Conservation (phyloP, 176 grass and related monocot genomes). For the Poa pratensis region DNA sequence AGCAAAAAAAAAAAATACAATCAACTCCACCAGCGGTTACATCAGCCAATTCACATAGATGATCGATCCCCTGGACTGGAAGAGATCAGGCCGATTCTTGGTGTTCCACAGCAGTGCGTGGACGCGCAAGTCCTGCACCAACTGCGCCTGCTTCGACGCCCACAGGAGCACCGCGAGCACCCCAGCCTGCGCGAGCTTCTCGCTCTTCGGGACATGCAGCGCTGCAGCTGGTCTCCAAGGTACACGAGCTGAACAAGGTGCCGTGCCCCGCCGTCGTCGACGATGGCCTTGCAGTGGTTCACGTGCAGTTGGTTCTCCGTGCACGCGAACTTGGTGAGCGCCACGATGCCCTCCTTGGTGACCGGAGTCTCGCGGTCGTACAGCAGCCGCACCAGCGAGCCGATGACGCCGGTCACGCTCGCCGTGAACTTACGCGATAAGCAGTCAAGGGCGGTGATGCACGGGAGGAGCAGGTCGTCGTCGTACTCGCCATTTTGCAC, state of each 20-base stretch:
- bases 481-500: constrained; percentile 52
- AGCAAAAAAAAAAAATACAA: constrained; percentile 10
- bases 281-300: constrained; percentile 75
- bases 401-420: constrained; percentile 78
- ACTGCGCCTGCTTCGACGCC: constrained; percentile 82
- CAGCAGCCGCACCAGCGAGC: constrained; percentile 75
- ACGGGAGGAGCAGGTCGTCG: constrained; percentile 59
- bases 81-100: constrained; percentile 68
- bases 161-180: constrained; percentile 78
- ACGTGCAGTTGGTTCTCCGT: constrained; percentile 72
- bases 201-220: constrained; percentile 72
- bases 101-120: constrained; percentile 59
- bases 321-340: constrained; percentile 91
- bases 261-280: constrained; percentile 66
- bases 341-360: constrained; percentile 66
- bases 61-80: constrained; percentile 58
- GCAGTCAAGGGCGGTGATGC: constrained; percentile 75
- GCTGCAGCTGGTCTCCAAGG: constrained; percentile 79
- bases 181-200: constrained; percentile 78
- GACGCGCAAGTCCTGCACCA: constrained; percentile 74
- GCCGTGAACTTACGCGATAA: constrained; percentile 78
- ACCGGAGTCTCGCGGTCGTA: constrained; percentile 68
- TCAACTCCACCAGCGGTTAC: neutral
- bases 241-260: constrained; percentile 90
- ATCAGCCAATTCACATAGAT: constrained; percentile 10